Evolutionary conservation across 1,139 yeast genomes (phyloP), one percentile per base, ranked within the genome.

Genomic region (Geotrichum bryndzae): DNA sequence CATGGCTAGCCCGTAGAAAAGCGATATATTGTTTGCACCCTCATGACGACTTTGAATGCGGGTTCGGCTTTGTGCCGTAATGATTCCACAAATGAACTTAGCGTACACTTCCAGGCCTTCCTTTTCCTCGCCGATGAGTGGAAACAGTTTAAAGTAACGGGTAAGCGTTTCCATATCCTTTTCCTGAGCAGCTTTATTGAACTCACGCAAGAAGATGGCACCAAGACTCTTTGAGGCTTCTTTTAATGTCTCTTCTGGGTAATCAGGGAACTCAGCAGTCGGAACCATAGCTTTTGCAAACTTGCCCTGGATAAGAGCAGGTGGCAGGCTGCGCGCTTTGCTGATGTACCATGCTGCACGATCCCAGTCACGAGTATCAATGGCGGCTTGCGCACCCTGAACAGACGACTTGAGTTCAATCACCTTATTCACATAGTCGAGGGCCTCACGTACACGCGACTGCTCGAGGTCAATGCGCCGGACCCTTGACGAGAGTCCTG

Each of bases 241-340:
- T 1, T 76, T 72, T 1, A 94, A 70, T 0, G 88, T 77, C 1
- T 76, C 80, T 15, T 75, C 73, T 0, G 99, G 98, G 59, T 82
- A 77, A 61, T 90, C 96, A 0, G 97, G 97, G n/a, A 91, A 81
- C 60, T 90, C 96, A 8, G 89, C 80, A 0, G 96, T 85, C 0
- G 99, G 99, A n/a, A 94, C 94, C 69, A 89, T 90, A 56, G 82
- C 84, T 58, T 86, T 82, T 1, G 96, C 94, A 73, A 87, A 91
- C 62, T 82, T 78, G n/a, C 96, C 92, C 13, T 74, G 77, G 27
- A 88, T 72, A 15, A 82, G 70, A 1, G 77, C 79, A 0, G 73
- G 66, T 0, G 96, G 90, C 41, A 89, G 74, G 33, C 77, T 69
- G 27, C 82, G 76, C 10, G 85, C 84, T 33, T 80, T 78, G 25